Base-by-base conservation (phyloP, 345 rosid genomes). In the Rhizophora apiculata region DNA sequence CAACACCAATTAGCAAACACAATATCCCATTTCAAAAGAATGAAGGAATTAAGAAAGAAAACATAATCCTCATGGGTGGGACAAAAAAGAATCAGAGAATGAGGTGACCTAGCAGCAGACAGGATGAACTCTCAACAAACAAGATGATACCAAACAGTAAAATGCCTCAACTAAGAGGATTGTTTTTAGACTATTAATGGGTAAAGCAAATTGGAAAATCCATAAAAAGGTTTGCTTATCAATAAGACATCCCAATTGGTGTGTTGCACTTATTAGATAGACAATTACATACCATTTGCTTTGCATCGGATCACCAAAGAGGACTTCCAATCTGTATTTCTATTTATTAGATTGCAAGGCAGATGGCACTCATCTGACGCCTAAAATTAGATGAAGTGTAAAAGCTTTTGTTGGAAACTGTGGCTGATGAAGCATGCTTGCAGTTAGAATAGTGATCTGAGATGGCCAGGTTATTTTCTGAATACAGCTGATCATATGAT, bases 111-210 rank as follows among this genome's bases (percentile, higher is more conserved):
- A 15, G 18, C 49, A 43, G 37, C 39, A 69, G 51, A 63, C 57
- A n/a, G 19, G 4, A 27, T 18, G 67, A 21, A 48, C 30, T 30
- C 70, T 29, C 53, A 65, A 59, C 21, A 26, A 62, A 49, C 39
- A 72, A 26, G 15, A 48, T 29, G 32, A n/a, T 9, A 34, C 36
- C 19, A 46, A 58, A 51, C 46, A 37, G 53, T 7, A 6, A 16
- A 64, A 22, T 57, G 34, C 34, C 61, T 57, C 68, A 37, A 57
- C 32, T 7, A 8, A 71, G 49, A 69, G 60, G 11, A 56, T 53
- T n/a, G 37, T 1, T 64, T 8, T 20, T 21, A 43, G 13, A 3
- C 49, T 3, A 43, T 43, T 13, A 15, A 43, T 13, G 49, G 16
- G 16, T 11, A 39, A 4, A 3, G 5, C 49, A 43, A 43, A 13